These are phyloP conservation scores for Cenococcum geophilum DNA, from an alignment of 495 filamentous ascomycete genomes.

Conservation along the genomic window DNA sequence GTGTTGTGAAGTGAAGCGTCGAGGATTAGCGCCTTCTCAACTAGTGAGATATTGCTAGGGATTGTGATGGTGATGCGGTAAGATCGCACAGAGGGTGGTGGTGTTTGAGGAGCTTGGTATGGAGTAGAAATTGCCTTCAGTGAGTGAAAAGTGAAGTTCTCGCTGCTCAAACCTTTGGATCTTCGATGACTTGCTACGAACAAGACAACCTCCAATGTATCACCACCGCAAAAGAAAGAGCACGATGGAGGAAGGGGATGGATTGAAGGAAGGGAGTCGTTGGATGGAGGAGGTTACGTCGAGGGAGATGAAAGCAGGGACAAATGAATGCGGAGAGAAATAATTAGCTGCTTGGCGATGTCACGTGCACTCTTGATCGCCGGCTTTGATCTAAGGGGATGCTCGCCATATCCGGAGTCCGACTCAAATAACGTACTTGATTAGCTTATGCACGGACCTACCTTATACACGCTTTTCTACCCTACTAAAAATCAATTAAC, in stretches of 20 bases:
- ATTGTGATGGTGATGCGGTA: slow-evolving; percentile 19
- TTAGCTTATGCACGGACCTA: too few relatives aligned
- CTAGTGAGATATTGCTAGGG: slow-evolving; percentile 21
- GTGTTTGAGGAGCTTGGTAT: slow-evolving; percentile 16
- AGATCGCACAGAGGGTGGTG: slow-evolving; percentile 4
- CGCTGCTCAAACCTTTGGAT: slow-evolving; percentile 20
- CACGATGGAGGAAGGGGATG: background rate
- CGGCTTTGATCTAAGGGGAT: too few relatives aligned
- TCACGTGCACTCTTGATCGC: background rate
- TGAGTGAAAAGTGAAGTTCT: slow-evolving; percentile 8
- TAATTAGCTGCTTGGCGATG: slow-evolving; percentile 10
- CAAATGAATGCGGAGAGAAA: background rate
- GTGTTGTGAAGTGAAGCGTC: slow-evolving; percentile 21
- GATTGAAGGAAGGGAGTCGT: background rate
- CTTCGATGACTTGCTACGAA: background rate
- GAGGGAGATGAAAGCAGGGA: slow-evolving; percentile 7
- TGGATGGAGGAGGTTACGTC: background rate
- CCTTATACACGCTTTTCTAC: too few relatives aligned
- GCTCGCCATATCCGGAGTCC: too few relatives aligned
- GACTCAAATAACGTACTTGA: too few relatives aligned
- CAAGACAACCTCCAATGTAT: background rate
- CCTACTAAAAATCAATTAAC: too few relatives aligned
- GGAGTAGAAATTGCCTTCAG: slow-evolving; percentile 15
- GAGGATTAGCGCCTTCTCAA: slow-evolving; percentile 21
- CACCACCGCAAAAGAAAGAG: background rate